phyloP scores from a whole-genome alignment of 225 moss, liverwort and hornwort genomes.

The Thuidium tamariscinum region DNA sequence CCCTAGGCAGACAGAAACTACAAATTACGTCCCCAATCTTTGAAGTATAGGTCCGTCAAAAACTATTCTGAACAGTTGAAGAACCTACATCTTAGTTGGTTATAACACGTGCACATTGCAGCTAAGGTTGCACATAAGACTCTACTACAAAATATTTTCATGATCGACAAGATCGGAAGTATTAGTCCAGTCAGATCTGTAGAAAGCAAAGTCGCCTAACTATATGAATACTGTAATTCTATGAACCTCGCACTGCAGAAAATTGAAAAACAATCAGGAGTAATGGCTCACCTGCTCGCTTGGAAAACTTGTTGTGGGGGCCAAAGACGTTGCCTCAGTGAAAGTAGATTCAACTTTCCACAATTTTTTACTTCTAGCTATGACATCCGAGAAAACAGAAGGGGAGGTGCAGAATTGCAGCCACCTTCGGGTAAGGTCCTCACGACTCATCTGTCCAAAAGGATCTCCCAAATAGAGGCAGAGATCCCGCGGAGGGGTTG shows the following conservation, averaged over 20 bases:
- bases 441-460: slow-evolving; percentile 16
- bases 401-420: slow-evolving; percentile 37
- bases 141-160: not conserved
- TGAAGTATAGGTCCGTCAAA: not conserved
- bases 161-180: not conserved
- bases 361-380: not conserved
- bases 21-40: not conserved
- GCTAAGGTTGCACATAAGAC: not conserved
- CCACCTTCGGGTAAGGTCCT: slow-evolving; percentile 33
- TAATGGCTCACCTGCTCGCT: slow-evolving; percentile 23
- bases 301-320: not conserved
- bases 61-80: not conserved
- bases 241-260: not conserved
- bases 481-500: slow-evolving; percentile 46
- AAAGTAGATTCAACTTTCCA: slow-evolving; percentile 25
- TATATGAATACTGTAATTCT: not conserved
- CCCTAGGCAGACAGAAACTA: not conserved
- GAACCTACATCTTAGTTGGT: not conserved
- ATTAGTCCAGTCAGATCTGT: not conserved
- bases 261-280: not conserved
- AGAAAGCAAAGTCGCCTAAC: not conserved
- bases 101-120: not conserved
- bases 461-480: slow-evolving; percentile 17
- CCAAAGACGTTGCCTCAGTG: slow-evolving; percentile 6
- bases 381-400: not conserved